Evolutionary conservation across 331 rosid species (phyloP), one percentile per base, ranked within the genome.

Genomic region (Saraca asoca): DNA sequence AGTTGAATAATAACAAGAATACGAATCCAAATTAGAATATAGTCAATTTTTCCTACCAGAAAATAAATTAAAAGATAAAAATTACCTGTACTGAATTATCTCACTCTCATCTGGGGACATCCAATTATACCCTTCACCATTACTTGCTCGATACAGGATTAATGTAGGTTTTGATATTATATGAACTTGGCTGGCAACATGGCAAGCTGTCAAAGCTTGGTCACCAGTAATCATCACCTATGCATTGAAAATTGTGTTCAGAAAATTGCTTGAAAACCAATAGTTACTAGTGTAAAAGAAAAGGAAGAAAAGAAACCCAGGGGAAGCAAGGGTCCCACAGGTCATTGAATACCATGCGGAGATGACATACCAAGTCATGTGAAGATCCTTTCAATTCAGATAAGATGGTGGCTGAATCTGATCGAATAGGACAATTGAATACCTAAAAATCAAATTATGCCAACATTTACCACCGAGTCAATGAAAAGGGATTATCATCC

Each of bases 201-300:
- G 97, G 83, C 99, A 94, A n/a, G 99, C 97, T 33, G 99, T 94
- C 83, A 94, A 70, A 64, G 99, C 96, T 87, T 94, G 97, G 73
- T 91, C 97, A 66, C 97, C 96, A 51, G 97, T 91, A 79, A 91
- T 91, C 97, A 91, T 91, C 75, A 86, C 97, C 97, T 91, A 72
- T 49, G 51, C 54, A 72, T 24, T 14, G 46, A 52, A 53, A 39
- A 39, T 39, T 39, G 11, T 39, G 0, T 53, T 44, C 55, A 13
- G 38, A 39, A 66, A 59, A 59, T 50, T 51, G 31, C 44, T 35
- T 15, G 45, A 44, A 43, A 54, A 69, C 48, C 46, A 67, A 56
- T 38, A 13, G 8, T 72, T 54, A 11, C 67, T n/a, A 58, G 39
- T 76, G 31, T 24, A 24, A 24, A 24, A 24, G 31, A 24, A 24